Evolutionary conservation across 768 basidiomycete species (phyloP).

Genomic region (Trametes cubensis): DNA sequence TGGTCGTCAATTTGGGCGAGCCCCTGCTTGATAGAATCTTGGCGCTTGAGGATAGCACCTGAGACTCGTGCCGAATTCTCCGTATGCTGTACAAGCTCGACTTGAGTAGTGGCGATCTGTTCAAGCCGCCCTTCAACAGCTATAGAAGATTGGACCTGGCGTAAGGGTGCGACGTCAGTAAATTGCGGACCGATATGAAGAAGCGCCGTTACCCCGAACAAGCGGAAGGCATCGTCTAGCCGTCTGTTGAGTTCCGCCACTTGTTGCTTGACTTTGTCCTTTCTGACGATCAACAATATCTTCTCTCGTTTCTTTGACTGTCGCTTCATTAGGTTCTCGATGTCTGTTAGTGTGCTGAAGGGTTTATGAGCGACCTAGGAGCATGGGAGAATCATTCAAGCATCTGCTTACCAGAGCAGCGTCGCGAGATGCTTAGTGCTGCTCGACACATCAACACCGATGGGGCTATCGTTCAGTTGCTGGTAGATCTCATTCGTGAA

Average conservation of each 20-base stretch:
- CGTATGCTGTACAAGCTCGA: background rate
- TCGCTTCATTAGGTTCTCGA: constrained; percentile 5
- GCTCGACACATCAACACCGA: background rate
- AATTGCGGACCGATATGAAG: background rate
- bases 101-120: background rate
- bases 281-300: background rate
- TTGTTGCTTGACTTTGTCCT: background rate
- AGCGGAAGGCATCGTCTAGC: background rate
- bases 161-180: background rate
- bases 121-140: background rate
- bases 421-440: background rate
- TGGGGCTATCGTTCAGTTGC: background rate
- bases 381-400: too few species aligned
- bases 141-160: background rate
- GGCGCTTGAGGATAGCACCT: background rate
- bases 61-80: background rate
- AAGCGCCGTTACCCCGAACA: background rate
- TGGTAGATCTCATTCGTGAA: constrained; percentile 1
- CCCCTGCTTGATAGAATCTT: background rate
- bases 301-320: background rate
- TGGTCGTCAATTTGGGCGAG: background rate
- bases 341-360: background rate
- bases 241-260: background rate
- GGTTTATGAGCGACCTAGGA: background rate
- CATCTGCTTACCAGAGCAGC: background rate